Percentiles rank a stretch among this genome's conserved stretches.
phyloP scores from a whole-genome alignment of 345 rosid genomes.

The Citrus sp. region DNA sequence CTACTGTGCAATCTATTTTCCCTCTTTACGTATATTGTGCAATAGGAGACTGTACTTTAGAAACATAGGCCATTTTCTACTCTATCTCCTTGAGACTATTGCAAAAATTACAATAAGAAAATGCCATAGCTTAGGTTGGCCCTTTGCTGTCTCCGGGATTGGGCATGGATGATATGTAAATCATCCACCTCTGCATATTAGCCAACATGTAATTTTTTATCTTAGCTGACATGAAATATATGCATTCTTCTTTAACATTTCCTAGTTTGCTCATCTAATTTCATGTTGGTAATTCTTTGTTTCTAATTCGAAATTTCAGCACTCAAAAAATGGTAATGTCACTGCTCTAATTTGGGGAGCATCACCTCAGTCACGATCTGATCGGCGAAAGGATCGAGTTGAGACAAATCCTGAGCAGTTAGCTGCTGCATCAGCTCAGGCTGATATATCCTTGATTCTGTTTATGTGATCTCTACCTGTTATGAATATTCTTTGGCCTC shows the following conservation, averaged over 20 bases:
- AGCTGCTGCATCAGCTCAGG: conserved; percentile 98
- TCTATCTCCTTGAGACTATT: not conserved
- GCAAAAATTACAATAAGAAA: too few species aligned
- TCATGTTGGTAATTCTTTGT: not conserved
- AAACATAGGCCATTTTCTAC: not conserved
- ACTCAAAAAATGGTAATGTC: conserved; percentile 63
- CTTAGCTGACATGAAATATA: too few species aligned
- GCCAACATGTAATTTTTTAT: too few species aligned
- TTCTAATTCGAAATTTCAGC: conserved; percentile 41
- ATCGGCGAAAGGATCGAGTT: conserved; percentile 91
- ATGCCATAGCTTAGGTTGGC: too few species aligned
- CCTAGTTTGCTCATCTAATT: not conserved
- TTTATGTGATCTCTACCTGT: not conserved
- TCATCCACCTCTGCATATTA: too few species aligned
- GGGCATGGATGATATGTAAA: too few species aligned
- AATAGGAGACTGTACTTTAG: not conserved
- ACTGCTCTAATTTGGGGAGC: conserved; percentile 98
- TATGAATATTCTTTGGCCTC: not conserved
- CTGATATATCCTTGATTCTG: conserved; percentile 86
- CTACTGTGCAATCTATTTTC: not conserved
- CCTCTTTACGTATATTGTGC: not conserved
- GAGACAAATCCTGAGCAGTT: conserved; percentile 98
- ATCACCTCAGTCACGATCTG: conserved; percentile 93
- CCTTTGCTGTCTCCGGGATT: too few species aligned
- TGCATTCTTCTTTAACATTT: not conserved